A percentile compares a stretch with the other conserved stretches of the same genome.
These are phyloP conservation scores for Colletotrichum cereale DNA, from an alignment of 2,329 filamentous ascomycete genomes.

Conservation along the genomic window DNA sequence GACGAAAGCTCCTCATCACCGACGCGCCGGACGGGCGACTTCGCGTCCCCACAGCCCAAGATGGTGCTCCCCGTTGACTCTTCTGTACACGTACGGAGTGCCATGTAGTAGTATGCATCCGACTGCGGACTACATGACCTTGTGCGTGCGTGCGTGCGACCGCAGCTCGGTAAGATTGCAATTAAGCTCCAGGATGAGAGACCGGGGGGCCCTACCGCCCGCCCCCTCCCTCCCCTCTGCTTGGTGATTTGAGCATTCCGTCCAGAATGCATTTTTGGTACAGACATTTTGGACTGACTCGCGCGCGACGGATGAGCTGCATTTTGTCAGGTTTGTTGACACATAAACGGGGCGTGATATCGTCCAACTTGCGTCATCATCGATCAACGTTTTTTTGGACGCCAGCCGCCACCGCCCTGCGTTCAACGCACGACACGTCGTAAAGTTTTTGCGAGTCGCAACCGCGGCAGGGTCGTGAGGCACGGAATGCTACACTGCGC, in stretches of 20 bases:
- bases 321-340: constrained; percentile 30
- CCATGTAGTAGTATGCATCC: neutral
- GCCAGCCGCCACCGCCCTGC: constrained; percentile 15
- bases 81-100: neutral
- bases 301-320: constrained; percentile 13
- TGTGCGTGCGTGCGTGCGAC: neutral
- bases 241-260: constrained; percentile 18
- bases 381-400: constrained; percentile 1
- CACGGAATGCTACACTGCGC: constrained; percentile 31
- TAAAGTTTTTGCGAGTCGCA: constrained; percentile 11
- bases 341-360: constrained; percentile 23
- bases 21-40: constrained; percentile 23
- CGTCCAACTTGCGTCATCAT: constrained; percentile 23
- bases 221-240: neutral
- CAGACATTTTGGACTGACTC: constrained; percentile 32
- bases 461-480: constrained; percentile 17
- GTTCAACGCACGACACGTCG: neutral
- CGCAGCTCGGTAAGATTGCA: constrained; percentile 14
- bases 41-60: constrained; percentile 28
- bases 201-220: constrained; percentile 6
- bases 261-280: constrained; percentile 22
- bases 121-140: constrained; percentile 15
- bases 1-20: constrained; percentile 38
- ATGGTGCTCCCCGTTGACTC: constrained; percentile 1
- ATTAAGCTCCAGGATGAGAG: constrained; percentile 27